These are phyloP conservation scores for Murraya koenigii DNA, from an alignment of 345 rosid genomes.

Conservation along the genomic window DNA sequence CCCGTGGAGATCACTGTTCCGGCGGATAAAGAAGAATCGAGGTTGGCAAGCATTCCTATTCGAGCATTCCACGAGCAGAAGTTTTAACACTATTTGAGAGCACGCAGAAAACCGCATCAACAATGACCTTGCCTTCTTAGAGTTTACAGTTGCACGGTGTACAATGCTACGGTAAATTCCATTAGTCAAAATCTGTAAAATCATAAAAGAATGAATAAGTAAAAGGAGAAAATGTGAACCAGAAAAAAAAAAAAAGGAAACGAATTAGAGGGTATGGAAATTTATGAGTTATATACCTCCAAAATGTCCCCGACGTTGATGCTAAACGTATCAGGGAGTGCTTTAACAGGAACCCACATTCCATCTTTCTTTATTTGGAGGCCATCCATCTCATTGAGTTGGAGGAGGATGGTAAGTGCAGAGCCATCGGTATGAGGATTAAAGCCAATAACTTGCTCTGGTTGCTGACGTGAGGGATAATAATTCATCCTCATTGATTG, in stretches of 20 bases:
- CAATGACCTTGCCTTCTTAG: slow-evolving; percentile 29
- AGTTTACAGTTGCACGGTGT: slow-evolving; percentile 38
- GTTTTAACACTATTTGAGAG: too few relatives aligned
- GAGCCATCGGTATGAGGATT: background rate
- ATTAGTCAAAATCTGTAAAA: slow-evolving; percentile 33
- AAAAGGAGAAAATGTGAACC: background rate
- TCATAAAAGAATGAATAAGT: too few relatives aligned
- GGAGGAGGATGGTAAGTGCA: background rate
- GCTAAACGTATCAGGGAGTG: background rate
- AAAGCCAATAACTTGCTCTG: background rate
- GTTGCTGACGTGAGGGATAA: background rate
- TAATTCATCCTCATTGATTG: background rate
- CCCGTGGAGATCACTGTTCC: too few relatives aligned
- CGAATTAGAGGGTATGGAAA: too few relatives aligned
- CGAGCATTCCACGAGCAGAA: too few relatives aligned
- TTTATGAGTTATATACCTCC: background rate
- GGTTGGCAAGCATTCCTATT: too few relatives aligned
- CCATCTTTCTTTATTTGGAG: background rate
- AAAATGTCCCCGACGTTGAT: background rate
- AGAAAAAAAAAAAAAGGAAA: too few relatives aligned
- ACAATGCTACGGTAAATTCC: slow-evolving; percentile 35
- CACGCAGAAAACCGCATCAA: too few relatives aligned
- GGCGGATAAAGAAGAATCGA: too few relatives aligned
- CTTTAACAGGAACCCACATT: background rate
- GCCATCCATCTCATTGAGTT: background rate